Conservation (phyloP, 2,329 filamentous ascomycete species). For the Exophiala calicioides region DNA sequence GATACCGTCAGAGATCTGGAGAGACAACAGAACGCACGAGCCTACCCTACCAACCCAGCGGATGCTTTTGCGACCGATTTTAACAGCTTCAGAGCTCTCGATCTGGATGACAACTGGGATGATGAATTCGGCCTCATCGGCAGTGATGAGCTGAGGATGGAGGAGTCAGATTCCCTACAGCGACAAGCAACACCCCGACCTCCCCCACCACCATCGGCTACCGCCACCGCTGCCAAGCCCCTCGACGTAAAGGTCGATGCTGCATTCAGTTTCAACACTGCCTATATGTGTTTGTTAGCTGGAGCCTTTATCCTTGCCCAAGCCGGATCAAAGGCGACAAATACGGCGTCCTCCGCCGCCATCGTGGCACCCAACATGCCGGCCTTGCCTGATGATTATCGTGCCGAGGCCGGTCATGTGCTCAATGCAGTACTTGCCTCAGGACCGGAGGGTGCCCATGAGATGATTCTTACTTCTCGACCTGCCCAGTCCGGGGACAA, state of each 20-base stretch:
- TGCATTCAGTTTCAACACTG: constrained; percentile 66
- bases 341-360: constrained; percentile 76
- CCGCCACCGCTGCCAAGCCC: constrained; percentile 7
- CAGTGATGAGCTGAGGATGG: constrained; percentile 61
- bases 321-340: constrained; percentile 60
- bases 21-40: constrained; percentile 34
- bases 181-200: constrained; percentile 44
- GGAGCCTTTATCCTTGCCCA: constrained; percentile 95
- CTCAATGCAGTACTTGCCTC: constrained; percentile 49
- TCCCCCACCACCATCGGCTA: constrained; percentile 3
- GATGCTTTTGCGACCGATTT: constrained; percentile 69
- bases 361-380: constrained; percentile 68
- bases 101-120: constrained; percentile 80
- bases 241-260: constrained; percentile 59
- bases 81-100: constrained; percentile 78
- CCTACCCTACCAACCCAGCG: constrained; percentile 12
- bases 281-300: constrained; percentile 92
- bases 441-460: constrained; percentile 47
- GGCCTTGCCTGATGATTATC: constrained; percentile 49
- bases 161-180: constrained; percentile 54
- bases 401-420: constrained; percentile 50
- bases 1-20: constrained; percentile 56
- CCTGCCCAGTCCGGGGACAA: constrained; percentile 32
- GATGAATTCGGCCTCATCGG: constrained; percentile 76
- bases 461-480: constrained; percentile 30